Percentiles rank a stretch among this genome's conserved stretches.
phyloP scores from a whole-genome alignment of 805 yeast genomes.

The Saccharomycopsis capsularis region DNA sequence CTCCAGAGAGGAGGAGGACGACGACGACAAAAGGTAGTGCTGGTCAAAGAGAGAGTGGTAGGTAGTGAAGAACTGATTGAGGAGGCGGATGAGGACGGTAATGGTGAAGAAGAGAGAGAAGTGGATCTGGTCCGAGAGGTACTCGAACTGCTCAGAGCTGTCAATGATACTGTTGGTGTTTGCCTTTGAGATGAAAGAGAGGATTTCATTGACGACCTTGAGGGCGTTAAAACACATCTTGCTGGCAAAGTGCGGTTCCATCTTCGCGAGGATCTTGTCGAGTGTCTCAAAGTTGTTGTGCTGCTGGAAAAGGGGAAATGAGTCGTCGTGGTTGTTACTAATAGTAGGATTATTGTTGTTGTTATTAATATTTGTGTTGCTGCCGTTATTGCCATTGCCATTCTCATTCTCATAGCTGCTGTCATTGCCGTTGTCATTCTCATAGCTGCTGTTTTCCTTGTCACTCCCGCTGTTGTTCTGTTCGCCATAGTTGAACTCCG shows the following conservation, averaged over 20 bases:
- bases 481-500: neutral
- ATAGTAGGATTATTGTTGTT: neutral
- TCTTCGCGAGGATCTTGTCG: slow-evolving; percentile 6
- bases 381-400: neutral
- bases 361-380: neutral
- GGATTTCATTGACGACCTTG: slow-evolving; percentile 7
- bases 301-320: neutral
- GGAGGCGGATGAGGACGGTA: slow-evolving; percentile 8
- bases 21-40: neutral
- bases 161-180: slow-evolving; percentile 14
- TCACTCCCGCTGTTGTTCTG: neutral
- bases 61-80: slow-evolving; percentile 4
- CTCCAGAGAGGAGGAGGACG: neutral
- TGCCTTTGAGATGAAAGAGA: slow-evolving; percentile 12
- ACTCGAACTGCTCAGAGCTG: slow-evolving; percentile 49
- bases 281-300: slow-evolving; percentile 13
- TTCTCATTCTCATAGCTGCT: neutral
- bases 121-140: slow-evolving; percentile 51
- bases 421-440: neutral
- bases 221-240: slow-evolving; percentile 11
- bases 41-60: neutral
- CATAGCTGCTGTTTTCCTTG: neutral
- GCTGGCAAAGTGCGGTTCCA: neutral
- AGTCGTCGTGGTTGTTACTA: neutral
- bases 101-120: slow-evolving; percentile 28